These are phyloP conservation scores for Mortierella sp. DNA, from an alignment of 371 early-diverging fungal species.

Conservation along the genomic window DNA sequence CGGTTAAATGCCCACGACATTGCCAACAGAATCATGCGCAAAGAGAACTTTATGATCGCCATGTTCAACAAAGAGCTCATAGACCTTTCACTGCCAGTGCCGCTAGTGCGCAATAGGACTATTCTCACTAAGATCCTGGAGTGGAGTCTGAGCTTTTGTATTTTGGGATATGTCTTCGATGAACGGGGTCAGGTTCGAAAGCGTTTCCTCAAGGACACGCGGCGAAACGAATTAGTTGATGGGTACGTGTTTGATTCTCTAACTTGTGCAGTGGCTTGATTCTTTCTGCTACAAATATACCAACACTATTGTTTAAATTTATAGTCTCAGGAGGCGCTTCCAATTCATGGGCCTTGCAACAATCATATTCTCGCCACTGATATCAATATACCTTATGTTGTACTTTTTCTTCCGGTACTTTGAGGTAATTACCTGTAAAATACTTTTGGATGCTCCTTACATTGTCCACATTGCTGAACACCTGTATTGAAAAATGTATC, in stretches of 20 bases:
- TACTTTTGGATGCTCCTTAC: background rate
- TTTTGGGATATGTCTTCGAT: conserved; percentile 90
- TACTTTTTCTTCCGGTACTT: conserved; percentile 95
- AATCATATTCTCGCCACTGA: conserved; percentile 88
- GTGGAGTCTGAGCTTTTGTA: conserved; percentile 91
- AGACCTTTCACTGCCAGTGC: conserved; percentile 79
- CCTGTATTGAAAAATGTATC: background rate
- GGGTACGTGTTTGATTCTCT: conserved; percentile 57
- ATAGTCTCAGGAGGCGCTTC: conserved; percentile 86
- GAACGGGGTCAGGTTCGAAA: conserved; percentile 85
- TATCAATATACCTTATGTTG: conserved; percentile 84
- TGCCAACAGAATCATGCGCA: conserved; percentile 95
- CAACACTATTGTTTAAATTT: background rate
- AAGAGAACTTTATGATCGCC: conserved; percentile 97
- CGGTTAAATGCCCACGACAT: conserved; percentile 90
- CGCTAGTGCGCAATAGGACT: conserved; percentile 61
- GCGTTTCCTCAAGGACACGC: conserved; percentile 78
- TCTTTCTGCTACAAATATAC: background rate
- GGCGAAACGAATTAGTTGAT: conserved; percentile 71
- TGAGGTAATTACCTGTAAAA: conserved; percentile 72
- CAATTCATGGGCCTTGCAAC: conserved; percentile 89
- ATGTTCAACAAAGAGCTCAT: conserved; percentile 93
- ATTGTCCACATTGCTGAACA: background rate
- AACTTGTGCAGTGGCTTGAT: background rate
- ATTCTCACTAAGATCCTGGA: conserved; percentile 90